Evolutionary conservation across 2,329 filamentous ascomycete genomes (phyloP).

Genomic region (Claviceps sp.): DNA sequence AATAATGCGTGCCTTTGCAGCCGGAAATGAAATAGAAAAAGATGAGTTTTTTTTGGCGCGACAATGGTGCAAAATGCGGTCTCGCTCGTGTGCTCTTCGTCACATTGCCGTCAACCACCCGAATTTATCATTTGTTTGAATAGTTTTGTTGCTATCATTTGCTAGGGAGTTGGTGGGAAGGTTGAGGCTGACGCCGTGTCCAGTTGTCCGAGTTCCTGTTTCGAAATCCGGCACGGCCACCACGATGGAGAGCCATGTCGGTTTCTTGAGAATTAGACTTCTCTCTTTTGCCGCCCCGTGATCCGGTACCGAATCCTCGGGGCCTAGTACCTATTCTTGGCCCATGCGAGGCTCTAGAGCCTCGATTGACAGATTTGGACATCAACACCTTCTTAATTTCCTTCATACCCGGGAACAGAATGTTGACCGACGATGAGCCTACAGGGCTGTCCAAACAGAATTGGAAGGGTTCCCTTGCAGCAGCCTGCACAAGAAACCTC

Average conservation of each 20-base stretch:
- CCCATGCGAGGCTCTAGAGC: slow-evolving; percentile 13
- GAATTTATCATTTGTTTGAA: not conserved
- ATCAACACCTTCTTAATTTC: slow-evolving; percentile 25
- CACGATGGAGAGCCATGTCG: slow-evolving; percentile 12
- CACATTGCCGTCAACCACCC: not conserved
- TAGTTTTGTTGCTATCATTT: not conserved
- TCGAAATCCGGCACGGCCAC: slow-evolving; percentile 27
- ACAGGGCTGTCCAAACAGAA: slow-evolving; percentile 20
- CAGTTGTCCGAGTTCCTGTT: slow-evolving; percentile 27
- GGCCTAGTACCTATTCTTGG: slow-evolving; percentile 14
- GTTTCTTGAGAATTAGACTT: slow-evolving; percentile 16
- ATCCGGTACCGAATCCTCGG: slow-evolving; percentile 17
- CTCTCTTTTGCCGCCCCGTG: slow-evolving; percentile 22
- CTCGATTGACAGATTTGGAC: slow-evolving; percentile 21
- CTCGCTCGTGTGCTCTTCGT: not conserved
- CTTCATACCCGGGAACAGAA: slow-evolving; percentile 29
- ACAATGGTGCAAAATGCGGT: not conserved
- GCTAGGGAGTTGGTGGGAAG: not conserved
- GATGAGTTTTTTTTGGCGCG: not conserved
- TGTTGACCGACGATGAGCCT: slow-evolving; percentile 23
- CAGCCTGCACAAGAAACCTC: slow-evolving; percentile 31
- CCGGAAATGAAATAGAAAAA: not conserved
- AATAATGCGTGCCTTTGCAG: not conserved
- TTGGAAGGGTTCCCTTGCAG: slow-evolving; percentile 21
- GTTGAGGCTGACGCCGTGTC: slow-evolving; percentile 18